Conservation (phyloP, 139 green algal genomes). For the Asterochloris erici region DNA sequence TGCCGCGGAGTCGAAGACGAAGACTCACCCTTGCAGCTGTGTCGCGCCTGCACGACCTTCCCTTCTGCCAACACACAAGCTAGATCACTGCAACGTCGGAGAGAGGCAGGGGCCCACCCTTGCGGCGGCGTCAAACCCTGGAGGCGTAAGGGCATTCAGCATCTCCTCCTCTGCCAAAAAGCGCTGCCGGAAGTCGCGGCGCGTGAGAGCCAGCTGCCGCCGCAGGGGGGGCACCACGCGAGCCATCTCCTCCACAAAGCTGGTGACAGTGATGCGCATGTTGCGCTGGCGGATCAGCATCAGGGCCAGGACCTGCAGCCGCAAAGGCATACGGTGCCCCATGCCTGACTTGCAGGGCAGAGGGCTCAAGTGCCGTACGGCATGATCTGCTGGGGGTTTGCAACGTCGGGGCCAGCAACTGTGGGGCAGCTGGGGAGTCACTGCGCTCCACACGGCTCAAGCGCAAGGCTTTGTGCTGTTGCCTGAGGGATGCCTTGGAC, state of each 20-base stretch:
- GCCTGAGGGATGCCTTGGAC: not conserved
- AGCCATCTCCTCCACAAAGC: constrained; percentile 6
- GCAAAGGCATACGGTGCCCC: not conserved
- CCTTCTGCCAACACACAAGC: no score
- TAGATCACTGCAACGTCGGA: no score
- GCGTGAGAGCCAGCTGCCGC: not conserved
- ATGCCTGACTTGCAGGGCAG: not conserved
- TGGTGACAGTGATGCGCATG: constrained; percentile 12
- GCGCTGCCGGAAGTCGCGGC: constrained; percentile 1
- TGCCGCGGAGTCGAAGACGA: no score
- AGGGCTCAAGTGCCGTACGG: not conserved
- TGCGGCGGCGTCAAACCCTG: constrained; percentile 12
- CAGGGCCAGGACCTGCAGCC: constrained; percentile 10
- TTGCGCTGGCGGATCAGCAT: constrained; percentile 15
- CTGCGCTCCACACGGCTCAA: not conserved
- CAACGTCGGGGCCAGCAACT: not conserved
- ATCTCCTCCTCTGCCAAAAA: constrained; percentile 8
- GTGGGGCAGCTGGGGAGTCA: not conserved
- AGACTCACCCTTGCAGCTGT: no score
- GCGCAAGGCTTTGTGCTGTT: not conserved
- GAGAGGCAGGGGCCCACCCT: not conserved
- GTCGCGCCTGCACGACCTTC: no score
- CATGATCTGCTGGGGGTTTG: not conserved
- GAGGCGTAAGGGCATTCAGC: constrained; percentile 8
- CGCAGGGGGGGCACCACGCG: constrained; percentile 7